Evolutionary conservation across 768 basidiomycete species (phyloP).

Genomic region (Cystofilobasidium macerans): DNA sequence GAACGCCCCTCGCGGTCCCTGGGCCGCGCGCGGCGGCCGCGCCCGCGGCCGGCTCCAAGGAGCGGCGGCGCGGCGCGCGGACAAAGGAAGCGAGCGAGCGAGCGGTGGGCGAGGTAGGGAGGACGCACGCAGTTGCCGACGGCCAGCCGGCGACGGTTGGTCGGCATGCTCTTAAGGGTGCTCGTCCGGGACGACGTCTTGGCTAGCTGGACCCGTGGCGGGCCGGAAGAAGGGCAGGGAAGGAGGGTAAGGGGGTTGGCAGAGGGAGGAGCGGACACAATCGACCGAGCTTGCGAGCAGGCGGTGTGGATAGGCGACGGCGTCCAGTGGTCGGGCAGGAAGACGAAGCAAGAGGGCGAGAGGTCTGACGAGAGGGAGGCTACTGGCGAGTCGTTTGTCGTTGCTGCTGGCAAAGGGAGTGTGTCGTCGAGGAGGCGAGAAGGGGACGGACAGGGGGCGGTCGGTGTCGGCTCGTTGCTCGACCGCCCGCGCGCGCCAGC

Average conservation of each 20-base stretch:
- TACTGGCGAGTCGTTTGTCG: too few relatives aligned
- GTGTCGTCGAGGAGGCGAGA: too few relatives aligned
- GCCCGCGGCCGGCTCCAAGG: neutral
- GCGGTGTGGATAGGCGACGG: neutral
- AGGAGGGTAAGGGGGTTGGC: neutral
- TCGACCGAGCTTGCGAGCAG: neutral
- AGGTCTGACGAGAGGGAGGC: too few relatives aligned
- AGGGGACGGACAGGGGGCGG: too few relatives aligned
- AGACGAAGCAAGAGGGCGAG: too few relatives aligned
- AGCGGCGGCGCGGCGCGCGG: neutral
- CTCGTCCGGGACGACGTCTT: conserved; percentile 1
- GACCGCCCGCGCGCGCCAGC: too few relatives aligned
- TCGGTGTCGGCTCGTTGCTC: too few relatives aligned
- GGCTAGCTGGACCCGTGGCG: neutral
- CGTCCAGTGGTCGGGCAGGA: too few relatives aligned
- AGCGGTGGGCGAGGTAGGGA: neutral
- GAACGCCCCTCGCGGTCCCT: neutral
- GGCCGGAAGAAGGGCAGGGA: neutral
- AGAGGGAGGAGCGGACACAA: neutral
- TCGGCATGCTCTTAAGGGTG: conserved; percentile 3
- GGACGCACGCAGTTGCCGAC: conserved; percentile 11
- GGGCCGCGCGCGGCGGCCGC: neutral
- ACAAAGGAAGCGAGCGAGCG: neutral
- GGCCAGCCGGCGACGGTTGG: conserved; percentile 1
- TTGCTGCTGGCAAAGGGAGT: too few relatives aligned